Conservation (phyloP, 306 rosid genomes). For the Rosa rugosa region DNA sequence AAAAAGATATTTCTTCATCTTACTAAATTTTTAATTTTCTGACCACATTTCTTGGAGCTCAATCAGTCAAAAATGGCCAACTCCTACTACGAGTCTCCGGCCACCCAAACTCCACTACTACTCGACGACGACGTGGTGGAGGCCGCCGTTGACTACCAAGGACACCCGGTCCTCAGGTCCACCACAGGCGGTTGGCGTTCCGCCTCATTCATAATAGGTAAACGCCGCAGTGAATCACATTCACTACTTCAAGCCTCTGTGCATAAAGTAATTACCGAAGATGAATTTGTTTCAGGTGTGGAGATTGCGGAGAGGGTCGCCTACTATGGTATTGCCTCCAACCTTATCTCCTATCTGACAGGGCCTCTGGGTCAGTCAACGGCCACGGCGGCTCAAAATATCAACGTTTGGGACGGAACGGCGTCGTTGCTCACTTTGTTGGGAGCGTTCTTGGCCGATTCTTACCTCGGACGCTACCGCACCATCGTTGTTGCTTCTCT, state of each 20-base stretch:
- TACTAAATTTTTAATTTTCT: too few relatives aligned
- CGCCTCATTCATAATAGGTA: not conserved
- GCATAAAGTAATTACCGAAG: too few relatives aligned
- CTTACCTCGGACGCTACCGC: not conserved
- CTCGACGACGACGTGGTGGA: not conserved
- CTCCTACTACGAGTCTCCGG: too few relatives aligned
- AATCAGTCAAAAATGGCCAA: too few relatives aligned
- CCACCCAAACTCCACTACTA: not conserved
- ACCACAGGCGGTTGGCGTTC: not conserved
- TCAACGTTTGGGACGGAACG: not conserved
- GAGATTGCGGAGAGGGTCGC: not conserved
- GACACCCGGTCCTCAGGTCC: not conserved
- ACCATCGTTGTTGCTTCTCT: not conserved
- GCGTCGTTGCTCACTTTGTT: not conserved
- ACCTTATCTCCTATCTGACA: not conserved
- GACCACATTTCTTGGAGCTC: too few relatives aligned
- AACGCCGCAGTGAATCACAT: not conserved
- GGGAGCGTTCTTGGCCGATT: not conserved
- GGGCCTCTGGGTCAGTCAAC: not conserved
- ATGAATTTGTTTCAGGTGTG: not conserved
- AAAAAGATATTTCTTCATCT: too few relatives aligned
- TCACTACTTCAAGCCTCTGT: not conserved
- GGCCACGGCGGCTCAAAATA: not conserved
- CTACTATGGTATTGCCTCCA: not conserved
- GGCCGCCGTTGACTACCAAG: not conserved